A percentile compares a stretch with the other conserved stretches of the same genome.
These are phyloP conservation scores for Ceratocystis alfenasii DNA, from an alignment of 2,329 filamentous ascomycete genomes.

Conservation along the genomic window DNA sequence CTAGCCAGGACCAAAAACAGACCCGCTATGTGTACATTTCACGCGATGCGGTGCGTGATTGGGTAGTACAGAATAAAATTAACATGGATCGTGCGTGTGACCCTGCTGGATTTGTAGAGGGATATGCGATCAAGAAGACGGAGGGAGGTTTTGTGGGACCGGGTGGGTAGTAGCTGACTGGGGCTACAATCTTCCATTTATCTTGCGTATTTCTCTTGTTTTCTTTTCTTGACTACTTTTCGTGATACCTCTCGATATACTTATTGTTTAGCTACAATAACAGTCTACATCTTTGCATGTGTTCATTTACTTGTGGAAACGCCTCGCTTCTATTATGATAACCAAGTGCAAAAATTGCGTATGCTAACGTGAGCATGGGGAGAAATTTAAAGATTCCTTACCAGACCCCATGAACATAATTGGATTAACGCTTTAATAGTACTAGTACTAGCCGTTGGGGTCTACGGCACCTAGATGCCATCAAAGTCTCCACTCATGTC, in stretches of 20 bases:
- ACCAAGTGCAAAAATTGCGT: conserved; percentile 14
- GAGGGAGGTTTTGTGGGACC: not conserved
- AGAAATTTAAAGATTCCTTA: not conserved
- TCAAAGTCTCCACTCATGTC: conserved; percentile 94
- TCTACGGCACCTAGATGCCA: conserved; percentile 58
- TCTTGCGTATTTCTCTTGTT: not conserved
- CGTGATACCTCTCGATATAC: not conserved
- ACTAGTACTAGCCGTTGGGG: not conserved
- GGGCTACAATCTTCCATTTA: no score
- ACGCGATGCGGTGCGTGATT: conserved; percentile 49
- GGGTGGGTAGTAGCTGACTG: not conserved
- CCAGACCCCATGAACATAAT: not conserved
- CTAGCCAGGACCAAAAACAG: not conserved
- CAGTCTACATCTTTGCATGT: not conserved
- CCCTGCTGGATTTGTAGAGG: conserved; percentile 59
- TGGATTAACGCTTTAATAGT: not conserved
- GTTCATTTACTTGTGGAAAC: conserved; percentile 8
- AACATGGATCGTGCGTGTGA: conserved; percentile 56
- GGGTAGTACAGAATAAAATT: conserved; percentile 52
- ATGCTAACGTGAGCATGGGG: not conserved
- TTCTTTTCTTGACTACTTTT: not conserved
- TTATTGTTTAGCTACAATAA: not conserved
- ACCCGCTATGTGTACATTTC: conserved; percentile 39
- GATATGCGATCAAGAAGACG: conserved; percentile 42
- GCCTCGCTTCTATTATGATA: conserved; percentile 17